Conservation (phyloP, 495 filamentous ascomycete genomes). For the Xylaria cubensis region DNA sequence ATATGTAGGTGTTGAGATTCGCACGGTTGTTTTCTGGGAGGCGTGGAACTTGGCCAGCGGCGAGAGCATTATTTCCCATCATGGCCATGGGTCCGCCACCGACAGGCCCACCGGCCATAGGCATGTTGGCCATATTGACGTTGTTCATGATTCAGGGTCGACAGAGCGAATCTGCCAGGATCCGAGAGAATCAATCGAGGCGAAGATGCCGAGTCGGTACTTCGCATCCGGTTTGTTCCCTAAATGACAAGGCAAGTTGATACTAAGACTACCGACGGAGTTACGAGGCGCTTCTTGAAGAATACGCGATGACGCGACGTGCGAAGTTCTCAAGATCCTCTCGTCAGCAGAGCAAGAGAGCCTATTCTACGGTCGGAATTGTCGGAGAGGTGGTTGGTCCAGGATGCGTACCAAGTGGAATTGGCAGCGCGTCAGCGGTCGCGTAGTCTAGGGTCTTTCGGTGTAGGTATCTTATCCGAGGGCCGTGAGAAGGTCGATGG, state of each 20-base stretch:
- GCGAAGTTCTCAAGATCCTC: conserved; percentile 7
- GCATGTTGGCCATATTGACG: conserved; percentile 72
- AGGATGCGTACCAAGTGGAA: conserved; percentile 25
- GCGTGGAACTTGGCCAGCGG: conserved; percentile 46
- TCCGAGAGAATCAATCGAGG: conserved; percentile 34
- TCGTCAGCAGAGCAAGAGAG: conserved; percentile 24
- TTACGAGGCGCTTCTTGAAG: neutral
- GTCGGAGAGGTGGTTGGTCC: conserved; percentile 20
- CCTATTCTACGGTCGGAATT: conserved; percentile 24
- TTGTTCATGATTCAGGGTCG: conserved; percentile 66
- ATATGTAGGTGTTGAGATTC: conserved; percentile 91
- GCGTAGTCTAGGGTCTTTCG: conserved; percentile 14
- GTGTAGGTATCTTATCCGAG: neutral
- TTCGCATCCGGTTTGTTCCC: conserved; percentile 27
- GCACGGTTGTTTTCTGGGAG: conserved; percentile 49
- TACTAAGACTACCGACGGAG: conserved; percentile 6
- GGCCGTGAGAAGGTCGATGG: neutral
- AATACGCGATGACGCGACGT: conserved; percentile 17
- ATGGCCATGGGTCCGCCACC: conserved; percentile 66
- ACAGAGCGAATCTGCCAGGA: conserved; percentile 41
- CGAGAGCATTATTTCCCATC: conserved; percentile 69
- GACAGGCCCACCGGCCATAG: conserved; percentile 68
- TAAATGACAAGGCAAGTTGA: conserved; percentile 11
- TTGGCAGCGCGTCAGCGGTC: conserved; percentile 31
- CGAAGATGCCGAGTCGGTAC: conserved; percentile 21